Evolutionary conservation across 2,329 filamentous ascomycete species (phyloP).

Genomic region (Hymenoscyphus infarciens): DNA sequence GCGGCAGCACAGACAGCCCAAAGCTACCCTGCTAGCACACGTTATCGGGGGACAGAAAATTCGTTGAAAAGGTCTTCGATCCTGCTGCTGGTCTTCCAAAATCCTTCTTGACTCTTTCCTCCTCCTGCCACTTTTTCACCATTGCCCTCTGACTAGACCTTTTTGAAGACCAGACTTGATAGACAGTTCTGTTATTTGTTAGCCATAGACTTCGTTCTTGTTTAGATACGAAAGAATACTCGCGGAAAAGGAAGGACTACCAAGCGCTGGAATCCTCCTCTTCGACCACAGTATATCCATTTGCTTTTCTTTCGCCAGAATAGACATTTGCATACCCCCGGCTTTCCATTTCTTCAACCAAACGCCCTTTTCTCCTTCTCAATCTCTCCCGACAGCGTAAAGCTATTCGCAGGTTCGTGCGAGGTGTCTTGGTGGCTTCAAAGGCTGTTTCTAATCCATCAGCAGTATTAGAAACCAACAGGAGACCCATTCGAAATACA

Average conservation of each 20-base stretch:
- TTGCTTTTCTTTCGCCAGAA: conserved; percentile 10
- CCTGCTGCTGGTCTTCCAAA: conserved; percentile 8
- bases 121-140: conserved; percentile 15
- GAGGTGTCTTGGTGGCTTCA: neutral
- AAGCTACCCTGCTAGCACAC: conserved; percentile 2
- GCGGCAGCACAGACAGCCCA: conserved; percentile 21
- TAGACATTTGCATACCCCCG: neutral
- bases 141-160: conserved; percentile 9
- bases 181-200: conserved; percentile 19
- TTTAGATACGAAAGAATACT: conserved; percentile 17
- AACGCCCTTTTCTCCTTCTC: neutral
- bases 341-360: neutral
- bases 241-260: conserved; percentile 26
- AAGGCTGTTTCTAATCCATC: neutral
- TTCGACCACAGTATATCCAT: conserved; percentile 11
- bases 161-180: conserved; percentile 11
- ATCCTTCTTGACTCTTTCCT: conserved; percentile 11
- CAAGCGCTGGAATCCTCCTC: conserved; percentile 33
- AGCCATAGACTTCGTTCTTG: conserved; percentile 18
- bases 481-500: neutral
- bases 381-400: neutral
- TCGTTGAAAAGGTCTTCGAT: conserved; percentile 14
- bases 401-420: neutral
- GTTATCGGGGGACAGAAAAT: conserved; percentile 15
- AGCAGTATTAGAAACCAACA: neutral